phyloP scores from a whole-genome alignment of 2,329 filamentous ascomycete genomes.

The Phaeomoniella chlamydospora region DNA sequence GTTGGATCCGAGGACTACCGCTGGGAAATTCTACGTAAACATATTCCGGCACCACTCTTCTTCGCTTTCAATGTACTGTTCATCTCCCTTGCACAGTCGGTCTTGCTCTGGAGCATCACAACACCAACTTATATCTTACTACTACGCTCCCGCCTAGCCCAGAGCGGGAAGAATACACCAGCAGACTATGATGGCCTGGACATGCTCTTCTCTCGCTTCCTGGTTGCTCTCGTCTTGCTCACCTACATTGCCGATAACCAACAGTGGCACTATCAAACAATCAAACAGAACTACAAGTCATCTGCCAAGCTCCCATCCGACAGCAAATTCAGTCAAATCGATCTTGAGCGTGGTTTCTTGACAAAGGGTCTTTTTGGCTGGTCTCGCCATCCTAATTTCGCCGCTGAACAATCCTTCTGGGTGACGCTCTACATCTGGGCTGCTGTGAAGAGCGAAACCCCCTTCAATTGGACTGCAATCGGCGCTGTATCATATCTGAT shows the following conservation, averaged over 20 bases:
- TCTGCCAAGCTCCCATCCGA: conserved; percentile 53
- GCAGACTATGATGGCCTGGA: conserved; percentile 24
- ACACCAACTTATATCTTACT: conserved; percentile 75
- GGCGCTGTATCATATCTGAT: conserved; percentile 58
- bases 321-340: conserved; percentile 48
- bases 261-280: conserved; percentile 79
- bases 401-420: conserved; percentile 86
- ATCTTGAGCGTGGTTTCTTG: conserved; percentile 81
- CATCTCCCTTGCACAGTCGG: conserved; percentile 69
- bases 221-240: conserved; percentile 40
- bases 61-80: conserved; percentile 81
- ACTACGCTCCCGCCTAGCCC: conserved; percentile 52
- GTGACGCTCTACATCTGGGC: conserved; percentile 77
- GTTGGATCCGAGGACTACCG: conserved; percentile 90
- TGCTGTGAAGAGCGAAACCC: conserved; percentile 54
- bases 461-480: conserved; percentile 64
- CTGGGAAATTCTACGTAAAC: conserved; percentile 62
- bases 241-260: conserved; percentile 81
- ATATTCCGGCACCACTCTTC: conserved; percentile 53
- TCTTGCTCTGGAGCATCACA: conserved; percentile 66
- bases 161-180: conserved; percentile 29
- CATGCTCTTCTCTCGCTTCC: conserved; percentile 33
- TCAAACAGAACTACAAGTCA: conserved; percentile 61
- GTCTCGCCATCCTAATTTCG: conserved; percentile 89
- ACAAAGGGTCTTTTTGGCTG: conserved; percentile 74